Evolutionary conservation across 2,329 filamentous ascomycete genomes (phyloP), one percentile per base, ranked within the genome.

Genomic region (Beauveria varroae): DNA sequence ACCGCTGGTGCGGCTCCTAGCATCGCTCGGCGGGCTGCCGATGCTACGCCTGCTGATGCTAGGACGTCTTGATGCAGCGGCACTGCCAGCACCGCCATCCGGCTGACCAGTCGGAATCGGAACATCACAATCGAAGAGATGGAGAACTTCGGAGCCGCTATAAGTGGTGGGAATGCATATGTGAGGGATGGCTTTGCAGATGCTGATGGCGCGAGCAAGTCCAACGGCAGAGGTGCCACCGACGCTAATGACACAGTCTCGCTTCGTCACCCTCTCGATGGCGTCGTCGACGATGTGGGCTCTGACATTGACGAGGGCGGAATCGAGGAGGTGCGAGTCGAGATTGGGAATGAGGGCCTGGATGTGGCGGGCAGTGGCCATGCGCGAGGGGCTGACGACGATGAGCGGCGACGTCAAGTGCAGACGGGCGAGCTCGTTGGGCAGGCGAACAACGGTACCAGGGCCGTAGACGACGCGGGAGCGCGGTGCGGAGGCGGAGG

Each of bases 221-320:
- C 83, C 83, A 57, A 85, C 83, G 2, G 84, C 86, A 59, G 82
- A 85, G 30, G 84, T 83, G 56, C 85, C 84, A 5, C 86, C 86
- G 63, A 88, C 81, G 46, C 82, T 86, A 50, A 87, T 74, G 44
- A 87, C 75, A 30, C 78, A 78, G 69, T 88, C 86, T 20, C 80
- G 79, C 4, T 72, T 72, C 6, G 68, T 59, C 6, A 73, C 68
- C 18, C 68, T 66, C 5, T 66, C 59, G 22, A 72, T 63, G 9
- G 68, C 69, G 22, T 70, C 68, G 53, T 70, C 68, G 20, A 72
- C 67, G 49, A 71, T 64, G 14, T 64, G 65, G 55, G 64, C 66
- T 18, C 68, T 66, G 18, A 70, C 67, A 57, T 68, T 69, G 51
- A 72, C 65, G 18, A 70, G 64, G 43, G 72, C 66, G 14, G 74